Conservation (phyloP, 306 rosid species). For the Dryas drummondii region DNA sequence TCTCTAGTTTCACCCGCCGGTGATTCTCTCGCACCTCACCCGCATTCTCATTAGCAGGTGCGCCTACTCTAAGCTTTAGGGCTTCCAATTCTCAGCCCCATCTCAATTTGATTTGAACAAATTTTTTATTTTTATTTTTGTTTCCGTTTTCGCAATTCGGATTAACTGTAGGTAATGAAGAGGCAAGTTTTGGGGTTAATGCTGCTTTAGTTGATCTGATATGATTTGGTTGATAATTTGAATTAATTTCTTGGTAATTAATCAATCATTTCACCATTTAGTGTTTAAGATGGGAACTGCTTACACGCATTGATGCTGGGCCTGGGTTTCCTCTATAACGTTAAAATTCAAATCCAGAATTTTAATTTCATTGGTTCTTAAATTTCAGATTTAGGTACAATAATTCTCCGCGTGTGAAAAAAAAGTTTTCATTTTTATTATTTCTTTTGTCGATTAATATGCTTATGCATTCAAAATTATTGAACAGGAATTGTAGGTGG, state of each 20-base stretch:
- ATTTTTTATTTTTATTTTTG: neutral
- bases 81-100: neutral
- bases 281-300: no score
- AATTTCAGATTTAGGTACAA: neutral
- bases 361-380: neutral
- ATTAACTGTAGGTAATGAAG: no score
- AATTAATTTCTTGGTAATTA: no score
- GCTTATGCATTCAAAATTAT: slow-evolving; percentile 3
- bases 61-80: neutral
- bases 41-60: neutral
- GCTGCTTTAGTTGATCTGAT: no score
- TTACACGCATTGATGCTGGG: no score
- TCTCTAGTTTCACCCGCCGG: neutral
- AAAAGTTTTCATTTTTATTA: neutral
- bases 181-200: no score
- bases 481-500: slow-evolving; percentile 18
- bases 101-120: neutral
- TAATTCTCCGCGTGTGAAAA: neutral
- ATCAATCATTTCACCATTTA: no score
- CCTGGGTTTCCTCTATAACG: no score
- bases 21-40: neutral
- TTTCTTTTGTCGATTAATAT: neutral
- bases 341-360: no score
- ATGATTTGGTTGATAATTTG: no score
- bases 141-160: no score